Base-by-base conservation (phyloP, 2,329 filamentous ascomycete species). In the Nigrospora sphaerica region DNA sequence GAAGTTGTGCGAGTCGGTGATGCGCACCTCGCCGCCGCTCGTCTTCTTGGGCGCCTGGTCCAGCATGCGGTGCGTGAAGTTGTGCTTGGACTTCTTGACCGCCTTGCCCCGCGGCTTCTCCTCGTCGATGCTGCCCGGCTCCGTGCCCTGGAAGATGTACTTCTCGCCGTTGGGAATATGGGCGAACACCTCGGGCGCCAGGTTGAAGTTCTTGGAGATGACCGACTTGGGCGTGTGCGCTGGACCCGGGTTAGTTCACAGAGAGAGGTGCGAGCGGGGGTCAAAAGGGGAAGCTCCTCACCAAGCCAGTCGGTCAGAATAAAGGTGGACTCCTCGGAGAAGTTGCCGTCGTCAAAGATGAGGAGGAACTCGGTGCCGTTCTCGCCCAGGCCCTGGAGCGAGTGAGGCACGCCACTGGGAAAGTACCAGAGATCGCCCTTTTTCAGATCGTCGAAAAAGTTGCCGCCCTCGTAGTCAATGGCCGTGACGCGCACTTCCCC, bases 361-460 rank as follows among this genome's bases (percentile, higher is more conserved):
- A 85, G 69, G 2, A 85, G 66, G 56, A 85, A 85, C 49, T 83
- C 79, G 2, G 75, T 79, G 28, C 80, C 86, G 39, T 86, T 83
- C 23, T 75, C 70, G 38, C 78, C 74, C 2, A 90, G 68, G 0
- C 84, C 86, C 63, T 90, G 86, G 2, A 91, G 76, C 0, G 84
- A 88, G 62, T 91, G 86, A 12, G 86, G 86, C 32, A 89, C 77
- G 7, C 86, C 86, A 12, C 81, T 80, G 18, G 86, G 86, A 66
- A 91, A 91, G 57, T 88, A 91, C 86, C 85, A 91, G 7, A 91
- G 63, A 54, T 91, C 87, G 5, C 87, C 87, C 57, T 86, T 83
- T 57, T 81, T 76, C 18, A 91, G 66, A 57, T 91, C 86, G 53
- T 89, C 86, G 50, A 90, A 78, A 61, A 88, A 90, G 51, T 80